Conservation (phyloP, 306 rosid genomes). For the Carpinus viminea region DNA sequence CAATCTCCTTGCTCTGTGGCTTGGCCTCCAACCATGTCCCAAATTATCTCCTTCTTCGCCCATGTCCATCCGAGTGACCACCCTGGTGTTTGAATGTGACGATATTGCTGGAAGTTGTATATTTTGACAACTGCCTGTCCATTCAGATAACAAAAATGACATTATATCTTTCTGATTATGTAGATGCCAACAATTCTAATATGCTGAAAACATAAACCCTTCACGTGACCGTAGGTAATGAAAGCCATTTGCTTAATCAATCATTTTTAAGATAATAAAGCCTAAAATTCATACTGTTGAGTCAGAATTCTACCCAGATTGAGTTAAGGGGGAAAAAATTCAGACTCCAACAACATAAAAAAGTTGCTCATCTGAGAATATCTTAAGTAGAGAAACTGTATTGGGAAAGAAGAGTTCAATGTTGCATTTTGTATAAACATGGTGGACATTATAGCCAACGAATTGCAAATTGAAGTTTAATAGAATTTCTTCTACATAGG, state of each 20-base stretch:
- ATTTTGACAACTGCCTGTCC: constrained; percentile 73
- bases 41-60: constrained; percentile 87
- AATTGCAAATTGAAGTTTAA: background rate
- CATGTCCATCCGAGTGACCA: constrained; percentile 86
- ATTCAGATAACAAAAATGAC: constrained; percentile 28
- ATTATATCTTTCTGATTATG: constrained; percentile 19
- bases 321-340: background rate
- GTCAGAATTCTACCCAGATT: background rate
- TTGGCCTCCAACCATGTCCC: constrained; percentile 78
- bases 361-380: background rate
- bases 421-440: background rate
- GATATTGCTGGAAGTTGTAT: constrained; percentile 76
- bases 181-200: constrained; percentile 10
- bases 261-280: background rate
- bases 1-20: constrained; percentile 93
- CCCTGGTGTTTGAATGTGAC: constrained; percentile 78
- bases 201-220: background rate
- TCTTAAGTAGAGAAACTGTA: background rate
- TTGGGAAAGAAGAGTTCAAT: background rate
- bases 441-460: background rate
- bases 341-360: background rate
- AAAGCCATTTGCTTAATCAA: background rate
- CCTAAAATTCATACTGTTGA: background rate
- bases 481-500: background rate
- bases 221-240: background rate